A percentile compares a stretch with the other conserved stretches of the same genome.
Conservation (phyloP, 2,329 filamentous ascomycete genomes). For the Cyclaneusma minus region DNA sequence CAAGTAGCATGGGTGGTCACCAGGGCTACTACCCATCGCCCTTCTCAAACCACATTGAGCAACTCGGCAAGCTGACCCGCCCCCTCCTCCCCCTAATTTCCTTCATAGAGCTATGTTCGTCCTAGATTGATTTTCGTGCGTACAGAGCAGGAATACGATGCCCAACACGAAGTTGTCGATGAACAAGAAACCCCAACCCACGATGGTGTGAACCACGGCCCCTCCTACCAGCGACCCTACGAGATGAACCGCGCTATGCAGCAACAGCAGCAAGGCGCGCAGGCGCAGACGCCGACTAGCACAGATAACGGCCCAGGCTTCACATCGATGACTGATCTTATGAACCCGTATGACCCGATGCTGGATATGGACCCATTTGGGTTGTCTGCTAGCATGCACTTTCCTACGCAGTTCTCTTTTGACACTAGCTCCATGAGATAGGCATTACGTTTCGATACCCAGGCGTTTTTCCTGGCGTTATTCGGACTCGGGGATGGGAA, state of each 20-base stretch:
- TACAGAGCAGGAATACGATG: slow-evolving; percentile 95
- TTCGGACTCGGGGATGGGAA: too few relatives aligned
- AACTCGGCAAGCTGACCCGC: slow-evolving; percentile 70
- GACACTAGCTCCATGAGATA: slow-evolving; percentile 27
- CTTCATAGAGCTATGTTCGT: slow-evolving; percentile 45
- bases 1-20: slow-evolving; percentile 20
- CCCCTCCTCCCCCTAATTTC: slow-evolving; percentile 26
- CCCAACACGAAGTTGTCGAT: slow-evolving; percentile 77
- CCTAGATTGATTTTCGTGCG: slow-evolving; percentile 49
- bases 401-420: slow-evolving; percentile 71
- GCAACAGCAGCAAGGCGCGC: slow-evolving; percentile 25
- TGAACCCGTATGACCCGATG: slow-evolving; percentile 69
- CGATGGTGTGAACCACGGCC: too few relatives aligned
- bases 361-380: slow-evolving; percentile 90
- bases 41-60: slow-evolving; percentile 88
- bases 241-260: too few relatives aligned
- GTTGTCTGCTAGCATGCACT: slow-evolving; percentile 87
- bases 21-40: slow-evolving; percentile 63
- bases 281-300: slow-evolving; percentile 22
- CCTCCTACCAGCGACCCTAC: too few relatives aligned
- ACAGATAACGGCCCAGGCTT: slow-evolving; percentile 23
- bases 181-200: too few relatives aligned
- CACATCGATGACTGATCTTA: slow-evolving; percentile 26
- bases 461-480: too few relatives aligned
- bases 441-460: neutral